Evolutionary conservation across 495 filamentous ascomycete species (phyloP), one percentile per base, ranked within the genome.

Genomic region (Xylaria longipes): DNA sequence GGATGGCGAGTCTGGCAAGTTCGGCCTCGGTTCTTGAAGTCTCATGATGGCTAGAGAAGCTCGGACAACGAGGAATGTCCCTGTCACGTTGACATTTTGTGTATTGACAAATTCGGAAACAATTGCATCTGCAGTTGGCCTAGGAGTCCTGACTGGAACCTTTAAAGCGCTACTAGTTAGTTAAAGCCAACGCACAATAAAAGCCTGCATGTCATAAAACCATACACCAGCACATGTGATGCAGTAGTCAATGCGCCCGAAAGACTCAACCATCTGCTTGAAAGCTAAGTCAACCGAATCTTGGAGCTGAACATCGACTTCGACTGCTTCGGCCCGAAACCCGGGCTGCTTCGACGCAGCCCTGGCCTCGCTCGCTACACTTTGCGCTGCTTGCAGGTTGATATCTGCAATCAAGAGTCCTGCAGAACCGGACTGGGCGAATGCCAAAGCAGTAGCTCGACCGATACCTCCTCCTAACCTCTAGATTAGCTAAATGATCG

Each of bases 391-490:
- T 54, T 76, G 60, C 9, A 75, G 31, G 43, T 82, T 71, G 31
- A 84, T 72, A 68, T 85, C 83, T 29, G 83, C 80, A 25, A 85
- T 74, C 3, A 78, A 57, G n/a, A 84, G 62, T 1, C 81, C 81
- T 5, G 56, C 27, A 4, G 75, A 77, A 6, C 83, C 82, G 17
- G 75, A 76, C 41, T 75, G 72, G 8, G 83, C 83, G 48, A 82
- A 79, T 6, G 78, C 76, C 12, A 77, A 33, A 14, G 61, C 75
- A 9, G 67, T 73, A 25, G 78, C 80, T 29, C 72, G 69, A 4
- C 83, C 82, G 54, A 85, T 82, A 33, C 82, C 83, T 35, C 73
- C 67, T 20, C 58, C 58, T 62, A 6, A 2, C 6, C 0, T 48
- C 62, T 8, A 1, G 1, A 57, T 57, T 57, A 57, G 12, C 52